Evolutionary conservation across 495 filamentous ascomycete species (phyloP), one percentile per base, ranked within the genome.

Genomic region (Penicillium crystallinum): DNA sequence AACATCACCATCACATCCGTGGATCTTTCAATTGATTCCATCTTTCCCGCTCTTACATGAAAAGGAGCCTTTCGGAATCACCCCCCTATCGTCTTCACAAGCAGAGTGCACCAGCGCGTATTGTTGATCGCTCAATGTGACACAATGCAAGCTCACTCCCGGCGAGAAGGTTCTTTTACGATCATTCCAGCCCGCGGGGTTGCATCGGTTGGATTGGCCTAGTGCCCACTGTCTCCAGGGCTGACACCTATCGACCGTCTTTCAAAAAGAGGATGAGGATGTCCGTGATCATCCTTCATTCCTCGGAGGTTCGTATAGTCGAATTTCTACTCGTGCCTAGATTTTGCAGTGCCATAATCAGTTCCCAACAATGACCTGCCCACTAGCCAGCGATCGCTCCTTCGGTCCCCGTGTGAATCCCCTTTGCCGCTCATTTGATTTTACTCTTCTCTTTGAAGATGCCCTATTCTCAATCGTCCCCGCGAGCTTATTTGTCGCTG

Each of bases 371-470:
- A 42, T 42, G 39, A 27, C 39, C 6, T 46, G 43, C n/a, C 29
- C 43, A 21, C 11, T 29, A 6, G 19, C 2, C 3, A 46, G 43
- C 15, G 43, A 46, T 34, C 21, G 53, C 18, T 14, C 31, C 15
- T 59, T 71, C 23, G 68, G 68, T 2, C 68, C 68, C 3, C 58
- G 52, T 18, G 55, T 70, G 6, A 44, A 61, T 47, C 29, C 38
- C 6, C 14, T 36, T 18, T 71, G 67, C 54, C 63, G 68, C 12
- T 14, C 53, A 0, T 72, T 72, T 44, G 69, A 72, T 49, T 72
- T 70, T 45, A 72, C 64, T 12, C 50, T 72, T 1, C 56, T 65
- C 15, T 70, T 72, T 21, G 66, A 72, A 48, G 63, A 72, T 55
- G 53, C 41, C 50, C 56, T 68, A 43, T 68, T 71, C 46, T 35